phyloP scores from a whole-genome alignment of 306 rosid species.

The Prosopis cineraria region DNA sequence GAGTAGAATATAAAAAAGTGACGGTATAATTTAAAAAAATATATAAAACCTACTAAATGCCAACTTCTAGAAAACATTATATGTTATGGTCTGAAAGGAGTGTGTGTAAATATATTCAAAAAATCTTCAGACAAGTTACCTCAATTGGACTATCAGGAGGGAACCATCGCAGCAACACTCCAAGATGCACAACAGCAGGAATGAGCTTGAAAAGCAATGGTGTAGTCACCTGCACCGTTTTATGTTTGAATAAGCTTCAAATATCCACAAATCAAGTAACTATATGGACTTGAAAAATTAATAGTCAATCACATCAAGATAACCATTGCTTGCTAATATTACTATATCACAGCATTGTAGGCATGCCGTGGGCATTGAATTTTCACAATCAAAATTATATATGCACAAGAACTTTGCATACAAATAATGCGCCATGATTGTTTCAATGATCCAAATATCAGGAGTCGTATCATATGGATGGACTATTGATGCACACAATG shows the following conservation, averaged over 20 bases:
- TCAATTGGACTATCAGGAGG: slow-evolving; percentile 69
- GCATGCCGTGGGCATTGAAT: neutral
- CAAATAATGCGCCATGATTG: slow-evolving; percentile 13
- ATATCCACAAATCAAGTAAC: slow-evolving; percentile 23
- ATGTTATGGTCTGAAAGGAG: no score
- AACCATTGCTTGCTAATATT: neutral
- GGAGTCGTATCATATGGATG: neutral
- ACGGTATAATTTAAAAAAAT: no score
- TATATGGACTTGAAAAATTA: slow-evolving; percentile 12
- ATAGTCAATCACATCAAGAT: slow-evolving; percentile 25
- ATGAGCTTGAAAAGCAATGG: slow-evolving; percentile 95
- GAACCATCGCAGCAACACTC: slow-evolving; percentile 83
- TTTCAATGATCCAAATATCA: slow-evolving; percentile 19
- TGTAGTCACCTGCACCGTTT: slow-evolving; percentile 83
- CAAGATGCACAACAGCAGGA: slow-evolving; percentile 89
- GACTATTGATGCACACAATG: slow-evolving; percentile 8
- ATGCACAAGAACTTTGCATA: slow-evolving; percentile 16
- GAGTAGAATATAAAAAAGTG: no score
- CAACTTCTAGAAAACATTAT: no score
- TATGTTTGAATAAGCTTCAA: slow-evolving; percentile 31
- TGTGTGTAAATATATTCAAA: no score
- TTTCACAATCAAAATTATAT: neutral
- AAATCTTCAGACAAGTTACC: slow-evolving; percentile 46
- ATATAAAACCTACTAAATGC: no score
- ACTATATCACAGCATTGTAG: neutral